These are phyloP conservation scores for Deuterostichococcus epilithicus DNA, from an alignment of 139 green algal species.

Conservation along the genomic window DNA sequence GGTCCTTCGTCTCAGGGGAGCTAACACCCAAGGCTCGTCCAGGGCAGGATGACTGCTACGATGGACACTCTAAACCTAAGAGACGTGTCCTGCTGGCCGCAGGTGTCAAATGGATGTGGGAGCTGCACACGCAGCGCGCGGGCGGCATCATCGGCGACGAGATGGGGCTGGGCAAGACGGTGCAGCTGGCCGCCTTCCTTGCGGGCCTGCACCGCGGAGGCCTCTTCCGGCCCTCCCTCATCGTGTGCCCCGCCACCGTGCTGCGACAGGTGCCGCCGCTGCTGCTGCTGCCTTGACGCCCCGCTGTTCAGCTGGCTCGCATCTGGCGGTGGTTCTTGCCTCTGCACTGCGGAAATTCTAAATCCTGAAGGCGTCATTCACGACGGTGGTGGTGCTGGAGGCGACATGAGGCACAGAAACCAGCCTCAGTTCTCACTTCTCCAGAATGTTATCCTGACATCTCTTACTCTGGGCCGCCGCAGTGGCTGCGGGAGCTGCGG, in stretches of 20 bases:
- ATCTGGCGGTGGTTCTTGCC: too few species aligned
- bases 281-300: too few species aligned
- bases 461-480: slow-evolving; percentile 21
- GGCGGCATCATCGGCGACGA: slow-evolving; percentile 95
- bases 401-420: too few species aligned
- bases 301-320: too few species aligned
- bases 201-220: slow-evolving; percentile 69
- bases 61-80: background rate
- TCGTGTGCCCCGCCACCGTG: slow-evolving; percentile 92
- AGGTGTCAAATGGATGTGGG: slow-evolving; percentile 96
- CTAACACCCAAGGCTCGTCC: background rate
- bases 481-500: slow-evolving; percentile 92
- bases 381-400: too few species aligned
- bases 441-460: too few species aligned
- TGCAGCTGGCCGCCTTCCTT: slow-evolving; percentile 74
- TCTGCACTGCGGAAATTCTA: too few species aligned
- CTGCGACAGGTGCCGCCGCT: slow-evolving; percentile 39
- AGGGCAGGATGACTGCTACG: background rate
- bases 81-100: background rate
- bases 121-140: slow-evolving; percentile 88
- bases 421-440: too few species aligned
- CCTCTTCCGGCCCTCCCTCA: slow-evolving; percentile 71
- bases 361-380: too few species aligned
- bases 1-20: too few species aligned
- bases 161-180: slow-evolving; percentile 70